These are phyloP conservation scores for Candida succiphila DNA, from an alignment of 805 yeast genomes.

Conservation along the genomic window DNA sequence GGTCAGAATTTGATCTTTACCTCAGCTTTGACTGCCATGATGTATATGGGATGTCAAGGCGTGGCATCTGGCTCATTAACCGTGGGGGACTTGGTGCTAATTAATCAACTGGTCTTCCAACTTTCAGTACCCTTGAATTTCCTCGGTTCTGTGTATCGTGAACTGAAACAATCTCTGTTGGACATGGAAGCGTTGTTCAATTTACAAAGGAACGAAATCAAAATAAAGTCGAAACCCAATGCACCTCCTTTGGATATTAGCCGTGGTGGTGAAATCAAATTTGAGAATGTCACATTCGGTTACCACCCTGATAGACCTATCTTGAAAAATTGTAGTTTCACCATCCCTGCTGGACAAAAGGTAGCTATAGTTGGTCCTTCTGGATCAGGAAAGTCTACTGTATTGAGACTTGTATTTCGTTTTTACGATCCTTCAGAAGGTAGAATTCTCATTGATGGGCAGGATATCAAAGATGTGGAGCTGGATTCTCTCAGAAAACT, in stretches of 20 bases:
- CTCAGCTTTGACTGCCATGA: slow-evolving; percentile 87
- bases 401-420: slow-evolving; percentile 73
- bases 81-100: slow-evolving; percentile 91
- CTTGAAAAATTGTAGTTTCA: slow-evolving; percentile 67
- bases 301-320: slow-evolving; percentile 87
- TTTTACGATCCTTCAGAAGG: slow-evolving; percentile 82
- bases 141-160: slow-evolving; percentile 91
- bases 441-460: slow-evolving; percentile 76
- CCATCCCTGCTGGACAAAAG: slow-evolving; percentile 82
- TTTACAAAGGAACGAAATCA: slow-evolving; percentile 65
- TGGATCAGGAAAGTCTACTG: slow-evolving; percentile 92
- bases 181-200: slow-evolving; percentile 95
- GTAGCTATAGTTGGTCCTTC: slow-evolving; percentile 96
- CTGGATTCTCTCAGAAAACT: slow-evolving; percentile 63
- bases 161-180: slow-evolving; percentile 80
- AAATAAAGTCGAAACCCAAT: slow-evolving; percentile 48
- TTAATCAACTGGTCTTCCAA: slow-evolving; percentile 94
- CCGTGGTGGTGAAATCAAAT: slow-evolving; percentile 65
- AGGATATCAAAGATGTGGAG: slow-evolving; percentile 68
- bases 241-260: slow-evolving; percentile 53
- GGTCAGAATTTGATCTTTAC: slow-evolving; percentile 81
- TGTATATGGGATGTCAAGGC: slow-evolving; percentile 96
- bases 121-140: slow-evolving; percentile 90
- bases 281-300: slow-evolving; percentile 89
- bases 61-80: slow-evolving; percentile 75